Evolutionary conservation across 192 early-diverging fungal genomes (phyloP), one percentile per base, ranked within the genome.

Genomic region (Geranomyces variabilis): DNA sequence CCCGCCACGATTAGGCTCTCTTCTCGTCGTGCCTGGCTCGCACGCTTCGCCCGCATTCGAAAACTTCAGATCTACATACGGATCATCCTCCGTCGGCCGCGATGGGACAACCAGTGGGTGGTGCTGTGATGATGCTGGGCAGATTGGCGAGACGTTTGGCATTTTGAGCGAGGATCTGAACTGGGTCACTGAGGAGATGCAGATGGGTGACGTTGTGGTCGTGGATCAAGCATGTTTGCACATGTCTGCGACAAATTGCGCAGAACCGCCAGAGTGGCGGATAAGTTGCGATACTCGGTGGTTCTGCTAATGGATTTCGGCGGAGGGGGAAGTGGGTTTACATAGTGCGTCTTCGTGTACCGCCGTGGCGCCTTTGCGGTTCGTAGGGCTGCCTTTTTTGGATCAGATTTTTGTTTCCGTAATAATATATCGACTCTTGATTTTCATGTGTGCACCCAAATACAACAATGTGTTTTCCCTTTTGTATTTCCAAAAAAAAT

Each of bases 261-360:
- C 22, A 13, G 51, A 41, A 0, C 75, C 78, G 28, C 55, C 76
- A 19, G 8, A 4, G 3, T 81, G 78, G 79, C 55, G 82, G 53
- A 62, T 84, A 10, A 78, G 73, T 41, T 79, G 77, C 46, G 82
- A 84, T 78, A 81, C 79, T 26, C 48, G 82, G 24, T 84, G 82
- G 82, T 29, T 75, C 21, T 53, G 51, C 24, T 53, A 53, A 41
- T 7, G 36, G n/a, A n/a, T n/a, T n/a, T n/a, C n/a, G n/a, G n/a
- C n/a, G n/a, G n/a, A n/a, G n/a, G n/a, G n/a, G n/a, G n/a, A n/a
- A n/a, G n/a, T n/a, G n/a, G n/a, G n/a, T n/a, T n/a, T n/a, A n/a
- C n/a, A n/a, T n/a, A n/a, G n/a, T n/a, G n/a, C n/a, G n/a, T n/a
- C n/a, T n/a, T n/a, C n/a, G n/a, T n/a, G n/a, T n/a, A n/a, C n/a